Evolutionary conservation across 257 asterid genomes (phyloP), one percentile per base, ranked within the genome.

Genomic region (Penstemon eatonii): DNA sequence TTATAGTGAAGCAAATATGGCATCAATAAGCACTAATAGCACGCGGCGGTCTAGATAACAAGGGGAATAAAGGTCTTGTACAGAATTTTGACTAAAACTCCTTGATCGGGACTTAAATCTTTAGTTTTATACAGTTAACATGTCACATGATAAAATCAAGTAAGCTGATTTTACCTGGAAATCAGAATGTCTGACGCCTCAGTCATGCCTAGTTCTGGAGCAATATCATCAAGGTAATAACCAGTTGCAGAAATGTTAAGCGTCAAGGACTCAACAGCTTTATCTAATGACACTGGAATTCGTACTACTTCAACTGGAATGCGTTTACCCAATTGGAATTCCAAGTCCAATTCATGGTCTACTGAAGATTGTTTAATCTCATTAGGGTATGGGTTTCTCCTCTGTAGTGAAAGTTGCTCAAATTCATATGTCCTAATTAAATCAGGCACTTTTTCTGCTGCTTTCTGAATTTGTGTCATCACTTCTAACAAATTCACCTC

Each of bases 181-280:
- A 93, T 75, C 66, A 87, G 72, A 79, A 90, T 76, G 79, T 80
- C 78, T 43, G 99, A 86, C 77, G 96, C 96, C 70, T 83, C 92
- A 0, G 66, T 40, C 50, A 76, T 19, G 40, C 87, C 89, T 38
- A 93, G 78, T 78, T 80, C 85, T 52, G 65, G 60, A 15, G 96
- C 96, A 78, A 93, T 81, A 58, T 69, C 86, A 80, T 93, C 99
- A 57, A 90, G 89, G 82, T 90, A 93, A 87, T 90, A 90, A 72
- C 81, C 85, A 65, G 73, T 68, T 49, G 67, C 56, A 44, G 84
- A 60, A 73, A 80, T 51, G 72, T 83, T 56, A 70, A 90, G 90
- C 45, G 69, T 74, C 80, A 87, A 59, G 33, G 82, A 19, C 71
- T 81, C 84, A 64, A 86, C 87, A 65, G 68, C 73, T 68, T 76